phyloP scores from a whole-genome alignment of 768 basidiomycete species.

The Goffeauzyma gilvescens region DNA sequence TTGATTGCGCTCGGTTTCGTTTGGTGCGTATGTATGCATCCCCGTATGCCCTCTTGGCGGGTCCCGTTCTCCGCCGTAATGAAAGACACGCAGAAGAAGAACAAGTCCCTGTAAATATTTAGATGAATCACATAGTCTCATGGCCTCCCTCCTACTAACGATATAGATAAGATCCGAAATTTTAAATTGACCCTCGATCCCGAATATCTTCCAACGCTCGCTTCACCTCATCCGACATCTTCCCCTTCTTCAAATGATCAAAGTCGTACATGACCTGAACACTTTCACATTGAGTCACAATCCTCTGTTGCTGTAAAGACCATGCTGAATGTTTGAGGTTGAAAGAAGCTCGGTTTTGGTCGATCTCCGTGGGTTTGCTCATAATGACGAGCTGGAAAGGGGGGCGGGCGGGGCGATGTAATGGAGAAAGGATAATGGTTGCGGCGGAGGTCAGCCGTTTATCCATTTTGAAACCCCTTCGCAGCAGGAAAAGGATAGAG shows the following conservation, averaged over 20 bases:
- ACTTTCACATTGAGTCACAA: conserved; percentile 6
- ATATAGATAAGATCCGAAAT: too few relatives aligned
- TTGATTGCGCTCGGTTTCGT: too few relatives aligned
- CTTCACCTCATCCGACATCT: conserved; percentile 2
- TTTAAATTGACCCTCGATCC: too few relatives aligned
- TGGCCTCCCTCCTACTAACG: too few relatives aligned
- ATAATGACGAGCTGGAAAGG: conserved; percentile 5
- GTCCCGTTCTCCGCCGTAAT: too few relatives aligned
- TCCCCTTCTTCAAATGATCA: conserved; percentile 3
- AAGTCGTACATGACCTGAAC: conserved; percentile 10
- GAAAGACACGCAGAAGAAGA: too few relatives aligned
- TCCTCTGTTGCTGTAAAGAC: conserved; percentile 1
- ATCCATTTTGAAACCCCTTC: too few relatives aligned
- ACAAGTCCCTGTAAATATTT: too few relatives aligned
- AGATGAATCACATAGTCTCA: too few relatives aligned
- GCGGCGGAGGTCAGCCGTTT: neutral
- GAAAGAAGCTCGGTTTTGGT: conserved; percentile 3
- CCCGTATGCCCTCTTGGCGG: too few relatives aligned
- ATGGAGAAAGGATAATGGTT: neutral
- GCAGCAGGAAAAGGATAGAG: neutral
- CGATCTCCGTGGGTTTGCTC: neutral
- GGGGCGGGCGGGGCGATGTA: neutral
- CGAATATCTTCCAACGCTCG: neutral
- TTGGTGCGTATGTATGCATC: too few relatives aligned
- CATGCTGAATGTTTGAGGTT: conserved; percentile 1